These are phyloP conservation scores for Crotalaria pallida DNA, from an alignment of 306 rosid species.

Conservation along the genomic window DNA sequence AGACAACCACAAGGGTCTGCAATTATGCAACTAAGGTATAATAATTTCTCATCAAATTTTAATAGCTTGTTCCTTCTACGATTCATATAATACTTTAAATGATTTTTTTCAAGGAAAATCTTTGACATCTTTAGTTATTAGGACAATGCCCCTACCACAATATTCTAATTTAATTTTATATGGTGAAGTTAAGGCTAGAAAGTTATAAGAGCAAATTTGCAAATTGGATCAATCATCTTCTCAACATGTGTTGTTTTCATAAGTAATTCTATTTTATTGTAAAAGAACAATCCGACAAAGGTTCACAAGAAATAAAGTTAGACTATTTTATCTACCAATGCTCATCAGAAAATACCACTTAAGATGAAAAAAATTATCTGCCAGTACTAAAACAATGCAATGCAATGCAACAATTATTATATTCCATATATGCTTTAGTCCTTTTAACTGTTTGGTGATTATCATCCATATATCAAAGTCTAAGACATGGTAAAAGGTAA, in stretches of 20 bases:
- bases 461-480: not conserved
- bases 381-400: not conserved
- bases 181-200: not conserved
- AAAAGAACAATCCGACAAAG: not conserved
- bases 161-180: not conserved
- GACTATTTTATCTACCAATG: not conserved
- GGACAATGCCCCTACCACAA: not conserved
- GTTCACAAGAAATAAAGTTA: not conserved
- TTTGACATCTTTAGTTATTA: not conserved
- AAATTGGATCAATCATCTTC: not conserved
- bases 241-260: not conserved
- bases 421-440: not conserved
- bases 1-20: constrained; percentile 38
- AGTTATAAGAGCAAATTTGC: not conserved
- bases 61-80: not conserved
- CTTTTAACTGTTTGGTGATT: not conserved
- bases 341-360: not conserved
- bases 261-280: not conserved
- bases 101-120: not conserved
- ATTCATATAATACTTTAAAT: not conserved
- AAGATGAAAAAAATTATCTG: not conserved
- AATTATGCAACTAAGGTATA: constrained; percentile 57
- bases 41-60: not conserved
- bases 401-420: not conserved
- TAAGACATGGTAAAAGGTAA: not conserved